Conservation (phyloP, 2,329 filamentous ascomycete species). For the Chrysosporium keratinophilum region DNA sequence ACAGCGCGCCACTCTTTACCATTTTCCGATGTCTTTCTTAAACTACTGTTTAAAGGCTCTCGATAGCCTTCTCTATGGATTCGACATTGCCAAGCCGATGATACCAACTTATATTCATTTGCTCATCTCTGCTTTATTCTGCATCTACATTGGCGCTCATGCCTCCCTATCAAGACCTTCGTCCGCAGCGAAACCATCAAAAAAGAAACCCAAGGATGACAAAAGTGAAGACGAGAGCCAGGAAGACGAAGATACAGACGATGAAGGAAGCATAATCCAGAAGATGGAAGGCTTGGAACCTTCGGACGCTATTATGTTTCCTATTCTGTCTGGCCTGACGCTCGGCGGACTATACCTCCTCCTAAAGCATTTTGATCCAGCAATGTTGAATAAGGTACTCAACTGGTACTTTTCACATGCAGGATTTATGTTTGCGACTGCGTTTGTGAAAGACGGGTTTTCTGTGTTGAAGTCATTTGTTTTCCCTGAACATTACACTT, state of each 20-base stretch:
- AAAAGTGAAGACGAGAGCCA: constrained; percentile 26
- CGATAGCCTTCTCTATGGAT: constrained; percentile 36
- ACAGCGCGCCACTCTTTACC: not conserved
- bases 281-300: constrained; percentile 60
- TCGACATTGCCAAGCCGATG: constrained; percentile 35
- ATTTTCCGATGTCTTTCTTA: constrained; percentile 25
- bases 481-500: constrained; percentile 61
- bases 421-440: constrained; percentile 65
- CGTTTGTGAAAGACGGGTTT: constrained; percentile 62
- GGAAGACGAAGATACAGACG: constrained; percentile 44
- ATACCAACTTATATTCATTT: constrained; percentile 52
- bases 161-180: constrained; percentile 74
- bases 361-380: constrained; percentile 78
- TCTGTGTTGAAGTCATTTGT: constrained; percentile 55
- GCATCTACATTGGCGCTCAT: constrained; percentile 76
- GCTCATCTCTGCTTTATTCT: constrained; percentile 60
- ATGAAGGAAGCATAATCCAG: constrained; percentile 45
- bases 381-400: constrained; percentile 70
- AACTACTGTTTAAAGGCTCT: constrained; percentile 32
- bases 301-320: constrained; percentile 75
- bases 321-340: constrained; percentile 61
- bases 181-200: constrained; percentile 58
- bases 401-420: constrained; percentile 73
- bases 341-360: constrained; percentile 73
- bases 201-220: constrained; percentile 34